These are phyloP conservation scores for Fusarium multiceps DNA, from an alignment of 2,329 filamentous ascomycete species.

Conservation along the genomic window DNA sequence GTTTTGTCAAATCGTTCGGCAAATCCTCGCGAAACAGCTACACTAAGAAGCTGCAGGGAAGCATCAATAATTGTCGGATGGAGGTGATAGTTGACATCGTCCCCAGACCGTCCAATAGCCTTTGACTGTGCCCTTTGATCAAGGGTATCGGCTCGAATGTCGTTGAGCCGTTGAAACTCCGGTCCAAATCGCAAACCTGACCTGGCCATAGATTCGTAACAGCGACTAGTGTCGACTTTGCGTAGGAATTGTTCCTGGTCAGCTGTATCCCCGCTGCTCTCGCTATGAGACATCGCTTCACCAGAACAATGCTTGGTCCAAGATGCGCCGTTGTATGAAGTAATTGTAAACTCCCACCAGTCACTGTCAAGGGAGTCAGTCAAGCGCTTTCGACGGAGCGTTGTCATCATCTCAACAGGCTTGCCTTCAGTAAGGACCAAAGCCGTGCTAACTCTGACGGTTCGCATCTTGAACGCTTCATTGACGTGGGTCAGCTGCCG, in stretches of 20 bases:
- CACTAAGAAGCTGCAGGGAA: neutral
- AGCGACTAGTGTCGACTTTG: neutral
- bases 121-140: neutral
- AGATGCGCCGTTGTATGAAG: neutral
- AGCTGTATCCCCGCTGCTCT: neutral
- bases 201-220: slow-evolving; percentile 3
- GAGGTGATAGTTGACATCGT: neutral
- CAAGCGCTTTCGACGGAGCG: neutral
- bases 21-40: slow-evolving; percentile 3
- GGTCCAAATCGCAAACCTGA: slow-evolving; percentile 6
- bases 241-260: neutral
- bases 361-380: slow-evolving; percentile 8
- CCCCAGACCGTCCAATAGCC: neutral
- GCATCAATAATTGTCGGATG: slow-evolving; percentile 7
- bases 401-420: slow-evolving; percentile 4
- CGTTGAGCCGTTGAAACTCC: neutral
- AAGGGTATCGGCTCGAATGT: neutral
- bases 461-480: slow-evolving; percentile 1
- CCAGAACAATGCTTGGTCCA: slow-evolving; percentile 10
- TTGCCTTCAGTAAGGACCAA: slow-evolving; percentile 1
- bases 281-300: neutral
- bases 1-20: slow-evolving; percentile 2
- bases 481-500: neutral
- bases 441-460: slow-evolving; percentile 3
- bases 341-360: slow-evolving; percentile 7